phyloP scores from a whole-genome alignment of 257 asterid species.

The Euphrasia confusa region DNA sequence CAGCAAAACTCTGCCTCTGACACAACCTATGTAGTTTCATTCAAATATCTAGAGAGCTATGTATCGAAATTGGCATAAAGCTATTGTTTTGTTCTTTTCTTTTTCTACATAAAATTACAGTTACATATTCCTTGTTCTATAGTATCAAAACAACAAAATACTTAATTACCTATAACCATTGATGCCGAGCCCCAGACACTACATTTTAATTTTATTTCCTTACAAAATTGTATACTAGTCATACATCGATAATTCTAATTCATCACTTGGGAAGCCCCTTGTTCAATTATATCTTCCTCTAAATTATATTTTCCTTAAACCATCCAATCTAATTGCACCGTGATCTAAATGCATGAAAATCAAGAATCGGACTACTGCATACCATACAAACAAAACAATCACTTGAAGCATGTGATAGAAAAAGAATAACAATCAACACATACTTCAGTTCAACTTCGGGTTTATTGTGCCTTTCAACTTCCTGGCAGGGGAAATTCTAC shows the following conservation, averaged over 20 bases:
- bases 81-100: not conserved
- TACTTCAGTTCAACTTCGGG: conserved; percentile 99
- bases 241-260: not conserved
- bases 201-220: not conserved
- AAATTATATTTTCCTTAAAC: conserved; percentile 7
- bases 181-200: not conserved
- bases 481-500: conserved; percentile 99
- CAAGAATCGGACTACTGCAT: conserved; percentile 1
- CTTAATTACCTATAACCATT: not conserved
- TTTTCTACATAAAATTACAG: not conserved
- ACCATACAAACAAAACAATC: not conserved
- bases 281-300: not conserved
- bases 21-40: conserved; percentile 18
- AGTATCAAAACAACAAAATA: conserved; percentile 14
- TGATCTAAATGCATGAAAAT: conserved; percentile 7
- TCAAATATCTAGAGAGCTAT: not conserved
- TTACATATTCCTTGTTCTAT: conserved; percentile 2
- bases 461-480: conserved; percentile 98
- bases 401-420: conserved; percentile 5
- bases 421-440: conserved; percentile 23
- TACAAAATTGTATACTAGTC: not conserved
- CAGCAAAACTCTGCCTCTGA: conserved; percentile 16
- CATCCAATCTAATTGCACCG: conserved; percentile 16
- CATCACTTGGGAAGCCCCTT: conserved; percentile 3
- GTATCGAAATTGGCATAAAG: not conserved